Evolutionary conservation across 805 yeast species (phyloP), one percentile per base, ranked within the genome.

Genomic region (Grigorovia yakushimaensis): DNA sequence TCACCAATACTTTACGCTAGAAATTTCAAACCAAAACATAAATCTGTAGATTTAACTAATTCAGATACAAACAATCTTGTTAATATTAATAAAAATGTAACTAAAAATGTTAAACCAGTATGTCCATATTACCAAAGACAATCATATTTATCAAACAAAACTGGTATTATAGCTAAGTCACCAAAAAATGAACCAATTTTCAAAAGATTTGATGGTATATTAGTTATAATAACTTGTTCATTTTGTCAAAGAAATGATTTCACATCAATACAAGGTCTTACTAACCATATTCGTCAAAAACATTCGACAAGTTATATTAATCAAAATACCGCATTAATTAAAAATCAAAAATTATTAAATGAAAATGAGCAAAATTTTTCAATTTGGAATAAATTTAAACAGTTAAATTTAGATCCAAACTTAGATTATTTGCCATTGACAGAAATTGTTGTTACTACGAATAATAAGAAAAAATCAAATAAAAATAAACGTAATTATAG

Each of bases 261-360:
- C 58, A 80, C 86, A 8, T 77, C 84, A 13, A 86, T 88, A 0
- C 93, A 85, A 59, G 93, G 93, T 15, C 83, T 85, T 54, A 72
- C 84, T 36, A 85, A 84, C 60, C 94, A 85, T 61, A 77, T 83
- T 46, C 70, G 93, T 49, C 73, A 82, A 22, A 84, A 88, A 8
- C 94, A 85, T 60, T 68, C 77, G n/a, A 77, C 74, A 47, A 86
- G 81, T 48, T 84, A 76, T 52, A 74, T 81, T 5, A 77, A 83
- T 8, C 91, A 84, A 56, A 88, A 82, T 51, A 74, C 82, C 13
- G 89, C 93, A 1, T 88, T 89, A 0, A 63, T 80, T 51, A 71
- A 71, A 20, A 81, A 81, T 53, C 87, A 81, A 54, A 82, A 76
- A 48, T 72, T 74, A 35, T 73, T 76, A 35, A 56, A 59, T 8